A percentile compares a stretch with the other conserved stretches of the same genome.
phyloP scores from a whole-genome alignment of 805 yeast genomes.

The Wickerhamiella azyma region DNA sequence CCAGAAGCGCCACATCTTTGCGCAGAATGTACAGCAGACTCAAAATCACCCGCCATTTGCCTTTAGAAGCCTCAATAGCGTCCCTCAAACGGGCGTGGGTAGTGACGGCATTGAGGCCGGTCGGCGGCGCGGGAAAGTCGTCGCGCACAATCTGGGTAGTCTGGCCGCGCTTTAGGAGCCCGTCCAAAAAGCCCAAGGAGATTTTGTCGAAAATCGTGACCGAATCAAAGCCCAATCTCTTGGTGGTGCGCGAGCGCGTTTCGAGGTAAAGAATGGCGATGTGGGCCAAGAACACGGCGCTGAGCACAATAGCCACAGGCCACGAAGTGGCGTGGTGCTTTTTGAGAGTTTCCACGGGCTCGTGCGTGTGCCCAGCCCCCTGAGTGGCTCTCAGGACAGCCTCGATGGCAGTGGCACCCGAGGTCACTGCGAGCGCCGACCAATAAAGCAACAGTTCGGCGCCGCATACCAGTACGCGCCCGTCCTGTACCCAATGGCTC shows the following conservation, averaged over 20 bases:
- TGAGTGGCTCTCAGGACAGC: slow-evolving; percentile 7
- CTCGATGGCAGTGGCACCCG: slow-evolving; percentile 13
- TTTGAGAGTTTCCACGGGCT: too few species aligned
- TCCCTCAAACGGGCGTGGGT: slow-evolving; percentile 10
- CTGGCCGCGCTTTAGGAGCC: slow-evolving; percentile 13
- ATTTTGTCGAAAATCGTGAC: slow-evolving; percentile 15
- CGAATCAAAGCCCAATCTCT: slow-evolving; percentile 12
- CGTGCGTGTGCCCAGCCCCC: too few species aligned
- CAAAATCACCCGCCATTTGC: slow-evolving; percentile 13
- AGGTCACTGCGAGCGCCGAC: slow-evolving; percentile 12
- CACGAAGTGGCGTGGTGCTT: too few species aligned
- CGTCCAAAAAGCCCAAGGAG: slow-evolving; percentile 13
- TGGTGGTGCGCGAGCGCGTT: slow-evolving; percentile 4
- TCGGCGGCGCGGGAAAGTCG: slow-evolving; percentile 18
- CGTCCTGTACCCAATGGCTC: slow-evolving; percentile 18
- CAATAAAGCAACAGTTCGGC: slow-evolving; percentile 18
- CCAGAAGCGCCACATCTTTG: slow-evolving; percentile 7
- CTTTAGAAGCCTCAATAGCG: slow-evolving; percentile 3
- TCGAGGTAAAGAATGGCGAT: slow-evolving; percentile 10
- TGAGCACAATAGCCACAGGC: neutral
- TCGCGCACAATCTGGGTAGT: slow-evolving; percentile 9
- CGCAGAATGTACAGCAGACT: slow-evolving; percentile 9
- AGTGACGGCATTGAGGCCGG: slow-evolving; percentile 14
- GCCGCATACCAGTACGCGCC: slow-evolving; percentile 17
- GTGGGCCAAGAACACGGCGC: slow-evolving; percentile 4